These are phyloP conservation scores for Gynochthodes officinalis DNA, from an alignment of 257 asterid genomes.

Conservation along the genomic window DNA sequence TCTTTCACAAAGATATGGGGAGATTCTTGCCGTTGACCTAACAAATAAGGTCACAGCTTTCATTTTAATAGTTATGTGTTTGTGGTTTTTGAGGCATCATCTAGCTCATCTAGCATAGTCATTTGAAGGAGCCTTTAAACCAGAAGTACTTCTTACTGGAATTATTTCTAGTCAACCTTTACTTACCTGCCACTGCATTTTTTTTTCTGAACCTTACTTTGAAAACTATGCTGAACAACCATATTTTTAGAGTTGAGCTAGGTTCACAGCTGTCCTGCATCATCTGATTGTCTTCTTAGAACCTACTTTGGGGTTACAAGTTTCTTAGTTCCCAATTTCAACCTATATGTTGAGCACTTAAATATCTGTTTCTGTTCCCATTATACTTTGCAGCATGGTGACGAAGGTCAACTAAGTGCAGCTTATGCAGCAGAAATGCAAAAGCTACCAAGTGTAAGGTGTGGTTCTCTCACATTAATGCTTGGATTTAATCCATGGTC, in stretches of 20 bases:
- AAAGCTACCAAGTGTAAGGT: constrained; percentile 76
- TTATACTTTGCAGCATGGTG: constrained; percentile 71
- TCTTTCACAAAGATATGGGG: constrained; percentile 84
- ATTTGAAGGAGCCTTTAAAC: neutral
- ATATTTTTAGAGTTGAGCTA: neutral
- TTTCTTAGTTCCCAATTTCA: neutral
- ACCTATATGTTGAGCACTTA: constrained; percentile 6
- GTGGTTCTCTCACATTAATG: constrained; percentile 14
- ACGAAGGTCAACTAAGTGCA: constrained; percentile 70
- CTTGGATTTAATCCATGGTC: neutral
- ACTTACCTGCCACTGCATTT: neutral
- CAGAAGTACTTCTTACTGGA: neutral
- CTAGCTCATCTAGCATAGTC: neutral
- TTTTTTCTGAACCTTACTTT: neutral
- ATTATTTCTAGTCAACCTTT: neutral
- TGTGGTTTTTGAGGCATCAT: neutral
- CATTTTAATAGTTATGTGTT: neutral
- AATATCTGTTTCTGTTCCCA: neutral
- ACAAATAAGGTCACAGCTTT: constrained; percentile 67
- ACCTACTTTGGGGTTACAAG: neutral
- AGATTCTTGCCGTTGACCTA: constrained; percentile 77
- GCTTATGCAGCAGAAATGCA: constrained; percentile 78
- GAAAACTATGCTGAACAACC: neutral
- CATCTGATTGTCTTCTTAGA: neutral
- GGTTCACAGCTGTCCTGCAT: neutral